Evolutionary conservation across 2,329 filamentous ascomycete genomes (phyloP).

Genomic region (Neophaeococcomyces aloes): DNA sequence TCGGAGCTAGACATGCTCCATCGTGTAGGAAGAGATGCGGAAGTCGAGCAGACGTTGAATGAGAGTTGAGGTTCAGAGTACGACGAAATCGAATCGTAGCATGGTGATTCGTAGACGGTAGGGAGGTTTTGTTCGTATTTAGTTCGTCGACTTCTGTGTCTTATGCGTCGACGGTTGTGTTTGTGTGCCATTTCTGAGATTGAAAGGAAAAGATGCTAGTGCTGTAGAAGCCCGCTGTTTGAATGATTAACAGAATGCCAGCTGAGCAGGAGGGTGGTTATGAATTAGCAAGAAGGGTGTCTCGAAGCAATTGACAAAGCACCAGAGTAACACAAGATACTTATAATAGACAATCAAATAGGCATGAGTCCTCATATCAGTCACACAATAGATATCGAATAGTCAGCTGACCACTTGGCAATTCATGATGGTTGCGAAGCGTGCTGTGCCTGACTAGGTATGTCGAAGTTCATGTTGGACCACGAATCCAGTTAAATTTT

Average conservation of each 20-base stretch:
- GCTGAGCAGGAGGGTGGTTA: not conserved
- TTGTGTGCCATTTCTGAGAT: constrained; percentile 33
- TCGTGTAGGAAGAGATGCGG: not conserved
- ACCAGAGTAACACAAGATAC: too few species aligned
- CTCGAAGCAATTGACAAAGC: too few species aligned
- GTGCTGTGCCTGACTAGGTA: too few species aligned
- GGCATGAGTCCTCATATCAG: too few species aligned
- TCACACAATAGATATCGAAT: too few species aligned
- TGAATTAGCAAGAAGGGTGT: too few species aligned
- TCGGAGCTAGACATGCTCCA: not conserved
- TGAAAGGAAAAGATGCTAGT: not conserved
- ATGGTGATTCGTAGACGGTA: constrained; percentile 22
- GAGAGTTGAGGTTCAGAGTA: constrained; percentile 2
- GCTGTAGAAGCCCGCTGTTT: constrained; percentile 8
- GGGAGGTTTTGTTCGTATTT: constrained; percentile 6
- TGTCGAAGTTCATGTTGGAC: too few species aligned
- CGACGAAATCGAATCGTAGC: constrained; percentile 1
- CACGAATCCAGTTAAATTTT: too few species aligned
- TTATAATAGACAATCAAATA: too few species aligned
- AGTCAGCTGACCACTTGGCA: too few species aligned
- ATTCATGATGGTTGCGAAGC: too few species aligned
- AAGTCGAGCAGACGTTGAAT: not conserved
- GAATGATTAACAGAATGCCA: constrained; percentile 14
- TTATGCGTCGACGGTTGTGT: constrained; percentile 37
- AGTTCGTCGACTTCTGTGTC: constrained; percentile 28